A percentile compares a stretch with the other conserved stretches of the same genome.
phyloP scores from a whole-genome alignment of 139 green algal species.

The Chlorella sorokiniana region DNA sequence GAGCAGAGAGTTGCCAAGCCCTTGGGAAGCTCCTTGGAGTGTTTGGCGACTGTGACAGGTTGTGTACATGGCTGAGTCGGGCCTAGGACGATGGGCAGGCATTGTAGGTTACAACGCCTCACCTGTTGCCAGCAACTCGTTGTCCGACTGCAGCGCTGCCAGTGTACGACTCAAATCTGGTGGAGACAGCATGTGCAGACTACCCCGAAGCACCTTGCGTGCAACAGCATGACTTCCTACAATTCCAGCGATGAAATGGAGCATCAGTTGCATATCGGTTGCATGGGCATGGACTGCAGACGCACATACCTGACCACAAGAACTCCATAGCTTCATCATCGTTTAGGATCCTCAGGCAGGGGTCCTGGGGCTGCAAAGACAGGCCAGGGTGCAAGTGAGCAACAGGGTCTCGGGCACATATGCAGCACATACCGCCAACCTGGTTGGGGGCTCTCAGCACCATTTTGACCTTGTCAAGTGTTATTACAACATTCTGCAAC shows the following conservation, averaged over 20 bases:
- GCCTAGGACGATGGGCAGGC: not conserved
- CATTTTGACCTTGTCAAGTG: constrained; percentile 88
- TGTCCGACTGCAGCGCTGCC: not conserved
- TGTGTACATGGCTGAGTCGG: not conserved
- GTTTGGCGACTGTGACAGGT: not conserved
- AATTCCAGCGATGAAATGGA: not conserved
- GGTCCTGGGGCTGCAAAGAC: constrained; percentile 32
- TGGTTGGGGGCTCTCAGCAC: constrained; percentile 51
- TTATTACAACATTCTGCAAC: constrained; percentile 86
- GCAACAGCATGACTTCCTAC: constrained; percentile 52
- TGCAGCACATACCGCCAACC: not conserved
- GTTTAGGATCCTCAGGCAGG: constrained; percentile 60
- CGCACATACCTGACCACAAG: constrained; percentile 56
- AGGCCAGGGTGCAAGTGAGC: not conserved
- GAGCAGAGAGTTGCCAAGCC: constrained; percentile 15
- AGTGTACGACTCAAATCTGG: not conserved
- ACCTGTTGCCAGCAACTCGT: constrained; percentile 26
- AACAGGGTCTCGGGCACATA: not conserved
- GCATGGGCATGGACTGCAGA: not conserved
- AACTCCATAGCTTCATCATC: constrained; percentile 67
- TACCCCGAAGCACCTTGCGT: constrained; percentile 46
- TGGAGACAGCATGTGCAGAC: constrained; percentile 30
- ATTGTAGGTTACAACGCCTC: not conserved
- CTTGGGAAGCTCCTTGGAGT: constrained; percentile 10
- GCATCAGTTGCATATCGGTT: not conserved